Evolutionary conservation across 768 basidiomycete genomes (phyloP).

Genomic region (Boletus patriciae): DNA sequence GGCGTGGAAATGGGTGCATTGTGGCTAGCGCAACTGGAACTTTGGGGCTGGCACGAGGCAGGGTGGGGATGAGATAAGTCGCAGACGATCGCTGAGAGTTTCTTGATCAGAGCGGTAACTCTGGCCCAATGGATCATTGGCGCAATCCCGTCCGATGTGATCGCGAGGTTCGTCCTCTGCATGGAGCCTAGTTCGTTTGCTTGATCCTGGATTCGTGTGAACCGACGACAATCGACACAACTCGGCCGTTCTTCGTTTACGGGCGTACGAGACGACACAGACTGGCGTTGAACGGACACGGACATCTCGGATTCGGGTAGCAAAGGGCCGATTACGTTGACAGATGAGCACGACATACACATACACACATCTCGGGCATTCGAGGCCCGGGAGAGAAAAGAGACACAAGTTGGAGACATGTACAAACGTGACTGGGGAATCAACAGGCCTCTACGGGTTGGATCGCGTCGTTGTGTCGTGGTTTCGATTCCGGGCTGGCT

Average conservation of each 20-base stretch:
- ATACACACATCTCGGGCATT: neutral
- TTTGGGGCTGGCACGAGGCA: too few relatives aligned
- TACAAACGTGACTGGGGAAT: neutral
- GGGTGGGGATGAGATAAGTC: too few relatives aligned
- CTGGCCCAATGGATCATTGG: neutral
- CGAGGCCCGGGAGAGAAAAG: neutral
- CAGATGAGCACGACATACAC: conserved; percentile 7
- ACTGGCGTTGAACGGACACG: neutral
- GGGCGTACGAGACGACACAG: neutral
- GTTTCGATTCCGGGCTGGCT: conserved; percentile 16
- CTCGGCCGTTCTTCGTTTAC: neutral
- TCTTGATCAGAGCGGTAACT: neutral
- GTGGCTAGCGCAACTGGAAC: too few relatives aligned
- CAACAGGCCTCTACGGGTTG: conserved; percentile 8
- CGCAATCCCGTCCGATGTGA: neutral
- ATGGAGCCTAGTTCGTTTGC: neutral
- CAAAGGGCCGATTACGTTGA: neutral
- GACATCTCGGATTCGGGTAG: neutral
- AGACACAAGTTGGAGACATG: too few relatives aligned
- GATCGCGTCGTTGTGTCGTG: neutral
- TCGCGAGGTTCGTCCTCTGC: too few relatives aligned
- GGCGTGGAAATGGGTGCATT: too few relatives aligned
- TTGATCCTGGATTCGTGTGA: neutral
- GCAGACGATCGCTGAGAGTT: too few relatives aligned
- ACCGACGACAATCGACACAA: neutral